Conservation (phyloP, 192 early-diverging fungal species). For the Entomortierella beljakovae region DNA sequence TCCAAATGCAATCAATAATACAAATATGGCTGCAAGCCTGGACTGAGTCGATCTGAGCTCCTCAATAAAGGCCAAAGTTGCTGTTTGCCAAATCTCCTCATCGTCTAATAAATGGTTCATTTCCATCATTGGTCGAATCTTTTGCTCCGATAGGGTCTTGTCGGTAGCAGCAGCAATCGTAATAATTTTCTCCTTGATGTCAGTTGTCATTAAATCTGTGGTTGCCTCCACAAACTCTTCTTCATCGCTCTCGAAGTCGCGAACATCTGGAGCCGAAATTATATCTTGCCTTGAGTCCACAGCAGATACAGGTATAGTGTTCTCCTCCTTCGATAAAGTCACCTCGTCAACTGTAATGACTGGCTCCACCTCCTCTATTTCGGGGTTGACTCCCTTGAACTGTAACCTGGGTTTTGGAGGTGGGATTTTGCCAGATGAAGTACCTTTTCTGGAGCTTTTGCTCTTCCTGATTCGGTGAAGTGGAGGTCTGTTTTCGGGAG, state of each 20-base stretch:
- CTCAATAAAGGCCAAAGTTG: constrained; percentile 11
- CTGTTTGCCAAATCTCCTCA: constrained; percentile 16
- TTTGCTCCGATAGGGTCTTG: not conserved
- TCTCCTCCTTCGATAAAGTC: not conserved
- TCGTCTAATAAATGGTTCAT: constrained; percentile 18
- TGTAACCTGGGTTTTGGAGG: not conserved
- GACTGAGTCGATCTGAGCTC: constrained; percentile 18
- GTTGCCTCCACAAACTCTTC: constrained; percentile 34
- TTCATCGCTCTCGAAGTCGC: constrained; percentile 27
- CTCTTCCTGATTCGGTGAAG: constrained; percentile 6
- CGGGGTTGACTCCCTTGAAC: not conserved
- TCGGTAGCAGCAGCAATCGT: not conserved
- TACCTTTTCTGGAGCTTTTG: not conserved
- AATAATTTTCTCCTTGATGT: not conserved
- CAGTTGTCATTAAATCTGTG: constrained; percentile 1
- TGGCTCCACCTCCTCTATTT: not conserved
- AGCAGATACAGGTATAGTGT: too few relatives aligned
- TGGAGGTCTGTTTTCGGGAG: constrained; percentile 15
- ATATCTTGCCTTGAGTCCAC: not conserved
- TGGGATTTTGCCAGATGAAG: not conserved
- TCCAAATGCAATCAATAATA: constrained; percentile 8
- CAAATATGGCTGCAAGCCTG: constrained; percentile 13
- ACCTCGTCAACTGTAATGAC: not conserved
- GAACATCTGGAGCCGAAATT: not conserved
- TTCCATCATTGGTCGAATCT: constrained; percentile 7